Evolutionary conservation across 2,329 filamentous ascomycete species (phyloP).

Genomic region (Catunica adiposa): DNA sequence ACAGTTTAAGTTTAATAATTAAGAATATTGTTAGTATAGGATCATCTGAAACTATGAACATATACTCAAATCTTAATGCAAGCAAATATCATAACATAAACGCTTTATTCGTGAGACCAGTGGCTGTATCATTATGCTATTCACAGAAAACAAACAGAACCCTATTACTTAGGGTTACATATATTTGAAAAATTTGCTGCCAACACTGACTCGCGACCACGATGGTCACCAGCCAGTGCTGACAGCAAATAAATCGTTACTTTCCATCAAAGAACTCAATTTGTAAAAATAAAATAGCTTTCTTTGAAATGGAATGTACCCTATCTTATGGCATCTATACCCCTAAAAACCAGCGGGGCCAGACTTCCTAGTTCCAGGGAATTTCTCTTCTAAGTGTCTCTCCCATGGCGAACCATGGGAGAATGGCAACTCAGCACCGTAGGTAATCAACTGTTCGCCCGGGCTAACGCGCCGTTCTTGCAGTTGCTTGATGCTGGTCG

Average conservation of each 20-base stretch:
- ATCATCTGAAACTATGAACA: no score
- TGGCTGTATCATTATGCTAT: no score
- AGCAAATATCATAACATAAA: no score
- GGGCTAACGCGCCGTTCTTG: background rate
- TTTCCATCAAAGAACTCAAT: background rate
- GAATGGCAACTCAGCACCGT: conserved; percentile 15
- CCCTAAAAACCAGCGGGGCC: conserved; percentile 13
- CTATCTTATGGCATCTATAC: conserved; percentile 15
- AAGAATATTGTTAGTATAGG: no score
- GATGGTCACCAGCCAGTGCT: no score
- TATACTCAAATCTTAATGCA: no score
- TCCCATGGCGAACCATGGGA: conserved; percentile 11
- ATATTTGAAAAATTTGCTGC: background rate
- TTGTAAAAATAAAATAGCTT: background rate
- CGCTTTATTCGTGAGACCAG: no score
- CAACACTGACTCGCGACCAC: background rate
- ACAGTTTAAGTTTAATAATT: no score
- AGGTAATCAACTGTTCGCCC: conserved; percentile 2
- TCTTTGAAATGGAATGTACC: conserved; percentile 8
- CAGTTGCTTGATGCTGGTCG: conserved; percentile 14
- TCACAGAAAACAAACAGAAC: no score
- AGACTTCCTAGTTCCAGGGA: conserved; percentile 16
- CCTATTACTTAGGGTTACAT: background rate
- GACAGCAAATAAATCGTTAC: background rate
- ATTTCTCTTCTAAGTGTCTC: conserved; percentile 15